Evolutionary conservation across 2,329 filamentous ascomycete genomes (phyloP).

Genomic region (Trematosphaeria pertusa): DNA sequence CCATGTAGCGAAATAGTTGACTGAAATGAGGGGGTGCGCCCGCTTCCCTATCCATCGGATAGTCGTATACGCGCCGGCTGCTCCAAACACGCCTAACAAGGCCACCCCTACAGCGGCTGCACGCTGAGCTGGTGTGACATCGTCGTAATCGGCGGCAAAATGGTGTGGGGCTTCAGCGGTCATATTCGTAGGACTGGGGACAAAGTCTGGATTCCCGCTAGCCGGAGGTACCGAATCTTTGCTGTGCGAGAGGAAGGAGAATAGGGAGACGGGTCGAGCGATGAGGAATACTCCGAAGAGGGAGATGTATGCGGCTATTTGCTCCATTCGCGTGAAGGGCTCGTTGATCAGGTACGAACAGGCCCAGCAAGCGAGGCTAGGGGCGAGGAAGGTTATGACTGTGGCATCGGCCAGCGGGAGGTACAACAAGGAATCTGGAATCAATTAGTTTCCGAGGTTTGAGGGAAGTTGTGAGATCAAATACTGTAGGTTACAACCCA

Average conservation of each 20-base stretch:
- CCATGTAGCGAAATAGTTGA: slow-evolving; percentile 81
- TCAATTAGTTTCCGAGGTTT: slow-evolving; percentile 28
- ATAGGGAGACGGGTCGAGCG: slow-evolving; percentile 71
- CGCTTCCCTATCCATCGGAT: slow-evolving; percentile 82
- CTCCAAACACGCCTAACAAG: slow-evolving; percentile 78
- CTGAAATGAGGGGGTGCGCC: slow-evolving; percentile 81
- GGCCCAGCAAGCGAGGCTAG: slow-evolving; percentile 78
- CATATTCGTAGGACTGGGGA: slow-evolving; percentile 39
- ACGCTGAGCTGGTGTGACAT: slow-evolving; percentile 68
- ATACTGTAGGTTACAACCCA: slow-evolving; percentile 9
- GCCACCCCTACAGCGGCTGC: slow-evolving; percentile 74
- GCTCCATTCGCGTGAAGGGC: slow-evolving; percentile 78
- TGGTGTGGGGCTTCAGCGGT: slow-evolving; percentile 24
- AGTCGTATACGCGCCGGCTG: slow-evolving; percentile 74
- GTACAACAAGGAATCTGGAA: slow-evolving; percentile 70
- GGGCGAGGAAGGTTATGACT: slow-evolving; percentile 86
- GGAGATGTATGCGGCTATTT: slow-evolving; percentile 76
- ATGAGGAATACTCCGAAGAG: slow-evolving; percentile 84
- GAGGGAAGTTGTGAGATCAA: not conserved
- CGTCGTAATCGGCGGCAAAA: slow-evolving; percentile 48
- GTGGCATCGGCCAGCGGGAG: slow-evolving; percentile 86
- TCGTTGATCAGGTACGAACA: slow-evolving; percentile 79
- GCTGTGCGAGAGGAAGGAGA: slow-evolving; percentile 46
- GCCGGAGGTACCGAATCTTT: slow-evolving; percentile 34
- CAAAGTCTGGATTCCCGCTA: slow-evolving; percentile 40